phyloP scores from a whole-genome alignment of 257 asterid genomes.

The Galeopsis tetrahit region DNA sequence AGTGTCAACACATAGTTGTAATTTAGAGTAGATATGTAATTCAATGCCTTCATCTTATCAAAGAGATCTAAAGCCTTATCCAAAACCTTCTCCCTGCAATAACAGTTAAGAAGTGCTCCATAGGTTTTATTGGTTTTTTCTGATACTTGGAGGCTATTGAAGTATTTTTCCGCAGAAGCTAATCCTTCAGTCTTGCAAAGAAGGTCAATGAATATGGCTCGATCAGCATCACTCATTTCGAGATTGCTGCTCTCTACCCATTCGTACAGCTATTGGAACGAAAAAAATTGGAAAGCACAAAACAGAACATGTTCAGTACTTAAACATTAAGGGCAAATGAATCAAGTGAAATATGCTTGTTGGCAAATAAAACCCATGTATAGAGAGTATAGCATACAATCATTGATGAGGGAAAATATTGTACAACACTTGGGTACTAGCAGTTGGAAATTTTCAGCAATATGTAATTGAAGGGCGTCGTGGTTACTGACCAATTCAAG shows the following conservation, averaged over 20 bases:
- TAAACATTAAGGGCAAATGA: background rate
- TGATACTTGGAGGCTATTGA: slow-evolving; percentile 54
- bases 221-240: slow-evolving; percentile 45
- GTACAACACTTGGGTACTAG: background rate
- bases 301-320: slow-evolving; percentile 27
- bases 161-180: slow-evolving; percentile 68
- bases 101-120: slow-evolving; percentile 76
- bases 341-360: background rate
- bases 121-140: slow-evolving; percentile 63
- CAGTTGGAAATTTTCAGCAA: background rate
- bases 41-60: slow-evolving; percentile 56
- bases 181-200: slow-evolving; percentile 54
- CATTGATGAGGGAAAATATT: background rate
- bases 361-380: slow-evolving; percentile 1
- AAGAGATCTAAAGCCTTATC: slow-evolving; percentile 67
- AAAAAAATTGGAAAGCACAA: slow-evolving; percentile 10
- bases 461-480: background rate
- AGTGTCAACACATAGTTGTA: slow-evolving; percentile 69
- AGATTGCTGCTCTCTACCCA: slow-evolving; percentile 65
- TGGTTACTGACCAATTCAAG: background rate
- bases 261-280: slow-evolving; percentile 51
- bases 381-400: background rate
- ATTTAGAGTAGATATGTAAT: slow-evolving; percentile 48
- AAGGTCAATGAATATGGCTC: slow-evolving; percentile 67
- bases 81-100: slow-evolving; percentile 51